Conservation (phyloP, 371 early-diverging fungal genomes). For the Circinella minor region DNA sequence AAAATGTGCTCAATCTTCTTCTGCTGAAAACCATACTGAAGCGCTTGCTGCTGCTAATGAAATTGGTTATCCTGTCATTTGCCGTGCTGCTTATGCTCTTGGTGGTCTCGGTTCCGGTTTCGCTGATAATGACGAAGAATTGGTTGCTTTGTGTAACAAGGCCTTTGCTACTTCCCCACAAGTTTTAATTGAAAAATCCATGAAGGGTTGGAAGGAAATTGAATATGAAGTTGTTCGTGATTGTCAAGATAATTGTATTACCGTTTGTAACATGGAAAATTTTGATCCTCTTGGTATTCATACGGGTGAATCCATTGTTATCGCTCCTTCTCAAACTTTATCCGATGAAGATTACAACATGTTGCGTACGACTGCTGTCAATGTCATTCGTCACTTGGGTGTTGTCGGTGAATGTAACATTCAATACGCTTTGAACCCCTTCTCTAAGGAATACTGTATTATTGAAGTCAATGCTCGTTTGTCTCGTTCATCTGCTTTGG, state of each 20-base stretch:
- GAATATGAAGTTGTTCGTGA: conserved; percentile 99
- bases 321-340: conserved; percentile 94
- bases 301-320: conserved; percentile 97
- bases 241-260: conserved; percentile 93
- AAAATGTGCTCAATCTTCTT: conserved; percentile 85
- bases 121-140: conserved; percentile 78
- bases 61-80: conserved; percentile 93
- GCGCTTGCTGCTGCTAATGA: conserved; percentile 82
- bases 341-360: conserved; percentile 93
- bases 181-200: conserved; percentile 89
- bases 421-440: conserved; percentile 93
- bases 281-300: conserved; percentile 96
- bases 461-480: conserved; percentile 97
- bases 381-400: conserved; percentile 92
- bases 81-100: conserved; percentile 92
- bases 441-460: conserved; percentile 84
- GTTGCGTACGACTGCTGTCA: conserved; percentile 93
- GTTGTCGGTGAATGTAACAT: conserved; percentile 98
- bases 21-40: conserved; percentile 80
- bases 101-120: conserved; percentile 97
- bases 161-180: conserved; percentile 85
- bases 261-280: conserved; percentile 99
- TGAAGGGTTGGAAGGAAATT: conserved; percentile 98
- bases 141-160: conserved; percentile 75
- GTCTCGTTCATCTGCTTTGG: conserved; percentile 84